Base-by-base conservation (phyloP, 805 yeast genomes). In the Yamadazyma tumulicola region DNA sequence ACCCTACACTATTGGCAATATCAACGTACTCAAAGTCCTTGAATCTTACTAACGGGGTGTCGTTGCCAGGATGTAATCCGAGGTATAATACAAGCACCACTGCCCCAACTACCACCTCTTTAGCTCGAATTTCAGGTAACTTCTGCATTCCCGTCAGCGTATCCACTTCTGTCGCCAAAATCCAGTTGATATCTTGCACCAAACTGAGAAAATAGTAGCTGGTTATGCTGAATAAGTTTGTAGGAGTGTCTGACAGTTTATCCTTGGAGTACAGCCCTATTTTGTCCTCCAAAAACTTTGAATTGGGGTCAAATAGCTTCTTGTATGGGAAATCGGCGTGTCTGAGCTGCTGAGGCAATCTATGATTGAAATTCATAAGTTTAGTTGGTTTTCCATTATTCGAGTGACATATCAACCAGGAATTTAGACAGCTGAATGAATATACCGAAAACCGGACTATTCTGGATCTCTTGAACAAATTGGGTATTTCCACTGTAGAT, bases 1-100 rank as follows among this genome's bases (percentile, higher is more conserved):
- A 69, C 1, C 49, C 64, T 27, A 67, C 73, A 32, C 74, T 54
- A 5, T 5, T 13, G 50, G 79, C 73, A 30, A 58, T 66, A 38
- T 78, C 29, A 14, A 20, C 29, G 13, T 26, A 15, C 13, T 20
- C 35, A 22, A 12, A 2, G 15, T 30, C 30, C 13, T 51, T 52
- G 24, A 49, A 52, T 12, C 47, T 46, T 1, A 63, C 46, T 18
- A 64, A 38, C 5, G 67, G 66, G 15, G 54, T 33, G 9, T 58
- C 36, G 14, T 43, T 43, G 31, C 54, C 55, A 3, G 65, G 62
- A 39, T 61, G 65, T 4, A 62, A 36, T 4, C 59, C 61, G 7
- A 60, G 35, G 29, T 48, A 62, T 10, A 64, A 49, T 39, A 47
- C 58, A 13, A 58, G 42, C 7, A 58, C 3, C 8, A 36, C 13